Conservation (phyloP, 2,329 filamentous ascomycete genomes). For the Curvularia hawaiiensis region DNA sequence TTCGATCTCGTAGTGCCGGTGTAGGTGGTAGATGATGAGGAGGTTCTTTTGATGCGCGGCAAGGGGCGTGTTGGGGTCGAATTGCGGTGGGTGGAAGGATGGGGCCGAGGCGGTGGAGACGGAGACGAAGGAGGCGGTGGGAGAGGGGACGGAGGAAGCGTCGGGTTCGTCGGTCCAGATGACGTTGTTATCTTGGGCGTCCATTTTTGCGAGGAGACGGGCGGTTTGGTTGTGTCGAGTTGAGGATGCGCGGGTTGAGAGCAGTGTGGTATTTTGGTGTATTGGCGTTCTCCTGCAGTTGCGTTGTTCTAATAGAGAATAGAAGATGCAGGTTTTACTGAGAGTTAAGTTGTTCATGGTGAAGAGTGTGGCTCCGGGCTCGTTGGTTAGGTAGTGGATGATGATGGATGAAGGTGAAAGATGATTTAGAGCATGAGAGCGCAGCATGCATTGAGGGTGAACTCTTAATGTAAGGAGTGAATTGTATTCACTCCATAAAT, state of each 20-base stretch:
- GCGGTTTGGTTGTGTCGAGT: not conserved
- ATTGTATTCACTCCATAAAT: not conserved
- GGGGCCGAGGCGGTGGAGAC: not conserved
- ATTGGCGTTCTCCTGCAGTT: not conserved
- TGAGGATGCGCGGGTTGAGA: too few species aligned
- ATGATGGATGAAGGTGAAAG: not conserved
- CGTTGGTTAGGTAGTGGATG: not conserved
- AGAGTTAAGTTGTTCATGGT: not conserved
- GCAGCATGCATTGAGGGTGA: not conserved
- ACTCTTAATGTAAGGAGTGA: not conserved
- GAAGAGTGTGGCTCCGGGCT: not conserved
- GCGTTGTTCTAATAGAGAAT: not conserved
- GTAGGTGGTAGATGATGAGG: not conserved
- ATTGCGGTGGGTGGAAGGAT: not conserved
- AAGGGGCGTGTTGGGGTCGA: not conserved
- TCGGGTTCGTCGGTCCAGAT: not conserved
- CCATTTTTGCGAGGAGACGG: not conserved
- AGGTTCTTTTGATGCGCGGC: conserved; percentile 1
- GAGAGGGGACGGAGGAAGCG: not conserved
- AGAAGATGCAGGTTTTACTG: not conserved
- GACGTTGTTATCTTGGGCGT: not conserved
- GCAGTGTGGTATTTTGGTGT: not conserved
- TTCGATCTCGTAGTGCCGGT: not conserved
- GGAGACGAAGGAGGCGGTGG: not conserved
- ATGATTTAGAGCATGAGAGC: not conserved